These are phyloP conservation scores for Fraxinus paxiana DNA, from an alignment of 305 asterid species.

Conservation along the genomic window DNA sequence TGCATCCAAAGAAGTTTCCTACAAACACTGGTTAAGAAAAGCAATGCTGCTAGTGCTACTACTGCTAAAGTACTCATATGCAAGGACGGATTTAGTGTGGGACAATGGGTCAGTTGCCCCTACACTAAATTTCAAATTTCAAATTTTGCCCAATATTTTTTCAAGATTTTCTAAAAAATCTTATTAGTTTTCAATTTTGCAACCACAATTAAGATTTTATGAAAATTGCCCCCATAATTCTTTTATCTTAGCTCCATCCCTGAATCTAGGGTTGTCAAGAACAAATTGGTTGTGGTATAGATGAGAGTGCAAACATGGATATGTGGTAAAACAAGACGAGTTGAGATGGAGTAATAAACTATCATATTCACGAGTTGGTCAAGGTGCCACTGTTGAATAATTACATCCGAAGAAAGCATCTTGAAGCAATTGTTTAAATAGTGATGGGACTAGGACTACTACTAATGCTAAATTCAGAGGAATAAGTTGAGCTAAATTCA, in stretches of 20 bases:
- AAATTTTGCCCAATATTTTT: no score
- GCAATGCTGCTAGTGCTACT: background rate
- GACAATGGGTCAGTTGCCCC: no score
- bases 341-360: background rate
- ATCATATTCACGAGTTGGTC: background rate
- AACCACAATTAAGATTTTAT: no score
- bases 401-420: background rate
- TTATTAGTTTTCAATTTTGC: no score
- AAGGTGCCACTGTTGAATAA: background rate
- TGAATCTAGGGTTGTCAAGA: background rate
- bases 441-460: background rate
- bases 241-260: no score
- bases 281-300: background rate
- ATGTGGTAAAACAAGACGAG: background rate
- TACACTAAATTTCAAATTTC: no score
- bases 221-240: no score
- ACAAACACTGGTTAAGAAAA: background rate
- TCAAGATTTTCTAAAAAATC: no score
- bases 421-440: background rate
- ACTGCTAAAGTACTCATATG: background rate
- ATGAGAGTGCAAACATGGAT: background rate
- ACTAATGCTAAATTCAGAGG: background rate
- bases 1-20: background rate
- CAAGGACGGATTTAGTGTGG: no score
- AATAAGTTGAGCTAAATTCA: no score